phyloP scores from a whole-genome alignment of 306 rosid genomes.

The Pyrus pyrifolia region DNA sequence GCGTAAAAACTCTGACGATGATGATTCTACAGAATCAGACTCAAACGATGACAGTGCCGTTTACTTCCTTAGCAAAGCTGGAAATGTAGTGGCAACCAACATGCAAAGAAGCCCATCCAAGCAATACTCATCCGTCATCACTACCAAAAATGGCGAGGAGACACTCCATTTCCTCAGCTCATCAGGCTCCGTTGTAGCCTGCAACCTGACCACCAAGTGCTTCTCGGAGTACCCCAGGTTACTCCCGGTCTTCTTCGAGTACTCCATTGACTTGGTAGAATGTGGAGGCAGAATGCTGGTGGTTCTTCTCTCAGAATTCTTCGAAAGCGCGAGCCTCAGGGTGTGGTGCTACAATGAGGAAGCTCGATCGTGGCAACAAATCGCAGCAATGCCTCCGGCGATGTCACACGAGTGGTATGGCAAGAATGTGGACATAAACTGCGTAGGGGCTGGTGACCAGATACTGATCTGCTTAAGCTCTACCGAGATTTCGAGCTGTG shows the following conservation, averaged over 20 bases:
- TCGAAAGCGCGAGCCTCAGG: slow-evolving; percentile 69
- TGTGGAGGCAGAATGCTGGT: slow-evolving; percentile 70
- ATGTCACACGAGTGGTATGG: slow-evolving; percentile 90
- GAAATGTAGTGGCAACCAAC: slow-evolving; percentile 76
- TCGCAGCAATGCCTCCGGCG: slow-evolving; percentile 80
- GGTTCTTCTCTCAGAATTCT: slow-evolving; percentile 71
- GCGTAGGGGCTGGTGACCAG: slow-evolving; percentile 64
- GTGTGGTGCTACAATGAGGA: slow-evolving; percentile 68
- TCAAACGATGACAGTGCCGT: slow-evolving; percentile 63
- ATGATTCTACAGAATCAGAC: slow-evolving; percentile 38
- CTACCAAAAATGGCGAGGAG: slow-evolving; percentile 49
- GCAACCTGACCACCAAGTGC: slow-evolving; percentile 54
- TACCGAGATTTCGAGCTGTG: slow-evolving; percentile 42
- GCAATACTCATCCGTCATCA: slow-evolving; percentile 77
- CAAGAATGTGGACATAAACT: slow-evolving; percentile 86
- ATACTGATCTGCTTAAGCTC: slow-evolving; percentile 79
- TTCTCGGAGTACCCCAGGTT: slow-evolving; percentile 76
- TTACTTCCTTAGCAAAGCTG: slow-evolving; percentile 80
- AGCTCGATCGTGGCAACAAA: slow-evolving; percentile 58
- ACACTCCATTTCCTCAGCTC: slow-evolving; percentile 65
- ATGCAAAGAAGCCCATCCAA: slow-evolving; percentile 94
- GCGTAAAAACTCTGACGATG: slow-evolving; percentile 31
- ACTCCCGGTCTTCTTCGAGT: slow-evolving; percentile 70
- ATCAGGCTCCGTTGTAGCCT: slow-evolving; percentile 61
- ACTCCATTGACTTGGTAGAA: slow-evolving; percentile 82